These are phyloP conservation scores for Macrocybe gigantea DNA, from an alignment of 768 basidiomycete species.

Conservation along the genomic window DNA sequence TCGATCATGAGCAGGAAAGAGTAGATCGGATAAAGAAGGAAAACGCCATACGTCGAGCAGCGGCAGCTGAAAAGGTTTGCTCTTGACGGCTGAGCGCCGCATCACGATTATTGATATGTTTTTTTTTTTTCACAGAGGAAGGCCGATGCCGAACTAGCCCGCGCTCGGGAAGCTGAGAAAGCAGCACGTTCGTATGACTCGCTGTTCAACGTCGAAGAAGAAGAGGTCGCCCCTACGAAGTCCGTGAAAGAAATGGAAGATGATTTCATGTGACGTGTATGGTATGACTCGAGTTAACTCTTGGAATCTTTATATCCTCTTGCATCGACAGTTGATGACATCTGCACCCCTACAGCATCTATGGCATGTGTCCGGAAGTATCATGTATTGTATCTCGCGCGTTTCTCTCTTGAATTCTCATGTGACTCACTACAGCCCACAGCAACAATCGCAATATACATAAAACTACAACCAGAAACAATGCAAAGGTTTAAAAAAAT, in stretches of 20 bases:
- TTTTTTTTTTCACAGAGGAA: constrained; percentile 50
- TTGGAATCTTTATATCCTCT: too few species aligned
- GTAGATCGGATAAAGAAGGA: constrained; percentile 79
- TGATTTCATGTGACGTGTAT: constrained; percentile 72
- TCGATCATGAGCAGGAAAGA: constrained; percentile 89
- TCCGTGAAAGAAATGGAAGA: constrained; percentile 77
- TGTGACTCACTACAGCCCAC: too few species aligned
- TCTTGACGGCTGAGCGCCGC: background rate
- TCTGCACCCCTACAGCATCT: too few species aligned
- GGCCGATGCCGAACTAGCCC: constrained; percentile 69
- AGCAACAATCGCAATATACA: too few species aligned
- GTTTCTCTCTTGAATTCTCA: too few species aligned
- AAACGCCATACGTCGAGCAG: constrained; percentile 53
- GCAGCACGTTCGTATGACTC: constrained; percentile 82
- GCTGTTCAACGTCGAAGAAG: constrained; percentile 63
- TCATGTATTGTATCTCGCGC: too few species aligned
- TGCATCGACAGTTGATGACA: too few species aligned
- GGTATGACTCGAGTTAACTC: background rate
- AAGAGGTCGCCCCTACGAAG: constrained; percentile 45
- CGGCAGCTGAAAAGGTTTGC: constrained; percentile 62
- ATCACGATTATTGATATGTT: background rate
- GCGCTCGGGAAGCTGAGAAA: constrained; percentile 79
- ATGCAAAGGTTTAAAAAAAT: too few species aligned
- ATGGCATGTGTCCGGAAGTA: too few species aligned
- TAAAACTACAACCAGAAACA: too few species aligned